These are phyloP conservation scores for Umbelopsis vinacea DNA, from an alignment of 192 early-diverging fungal genomes.

Conservation along the genomic window DNA sequence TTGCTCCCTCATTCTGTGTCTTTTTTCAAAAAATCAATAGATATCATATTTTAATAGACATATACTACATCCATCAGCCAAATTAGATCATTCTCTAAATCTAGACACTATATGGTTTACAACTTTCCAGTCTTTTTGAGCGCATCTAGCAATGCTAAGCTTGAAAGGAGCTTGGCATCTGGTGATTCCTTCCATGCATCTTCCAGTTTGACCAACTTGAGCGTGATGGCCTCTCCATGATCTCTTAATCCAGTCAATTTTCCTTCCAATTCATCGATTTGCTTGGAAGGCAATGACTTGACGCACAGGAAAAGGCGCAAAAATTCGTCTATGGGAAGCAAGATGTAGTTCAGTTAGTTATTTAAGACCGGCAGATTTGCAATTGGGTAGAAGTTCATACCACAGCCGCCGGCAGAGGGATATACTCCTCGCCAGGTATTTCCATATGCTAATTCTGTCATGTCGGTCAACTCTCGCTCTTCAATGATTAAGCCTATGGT, in stretches of 20 bases:
- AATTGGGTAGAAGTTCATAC: conserved; percentile 5
- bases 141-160: conserved; percentile 63
- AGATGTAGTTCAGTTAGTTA: not conserved
- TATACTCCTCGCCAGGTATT: conserved; percentile 57
- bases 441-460: conserved; percentile 62
- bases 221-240: conserved; percentile 77
- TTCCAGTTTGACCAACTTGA: conserved; percentile 66
- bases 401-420: conserved; percentile 76
- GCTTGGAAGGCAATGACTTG: conserved; percentile 52
- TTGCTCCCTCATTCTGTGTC: not conserved
- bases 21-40: not conserved
- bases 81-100: not conserved
- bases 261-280: conserved; percentile 65
- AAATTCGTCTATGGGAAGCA: conserved; percentile 54
- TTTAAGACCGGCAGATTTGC: not conserved
- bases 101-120: not conserved
- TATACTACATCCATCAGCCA: not conserved
- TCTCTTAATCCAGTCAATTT: conserved; percentile 70
- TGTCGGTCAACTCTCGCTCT: conserved; percentile 65
- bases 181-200: conserved; percentile 67
- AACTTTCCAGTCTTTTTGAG: conserved; percentile 48
- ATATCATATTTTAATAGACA: not conserved
- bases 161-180: conserved; percentile 75
- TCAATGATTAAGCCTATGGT: conserved; percentile 51
- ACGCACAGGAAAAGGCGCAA: conserved; percentile 71